Evolutionary conservation across 495 filamentous ascomycete genomes (phyloP), one percentile per base, ranked within the genome.

Genomic region (Coniosporium apollinis): DNA sequence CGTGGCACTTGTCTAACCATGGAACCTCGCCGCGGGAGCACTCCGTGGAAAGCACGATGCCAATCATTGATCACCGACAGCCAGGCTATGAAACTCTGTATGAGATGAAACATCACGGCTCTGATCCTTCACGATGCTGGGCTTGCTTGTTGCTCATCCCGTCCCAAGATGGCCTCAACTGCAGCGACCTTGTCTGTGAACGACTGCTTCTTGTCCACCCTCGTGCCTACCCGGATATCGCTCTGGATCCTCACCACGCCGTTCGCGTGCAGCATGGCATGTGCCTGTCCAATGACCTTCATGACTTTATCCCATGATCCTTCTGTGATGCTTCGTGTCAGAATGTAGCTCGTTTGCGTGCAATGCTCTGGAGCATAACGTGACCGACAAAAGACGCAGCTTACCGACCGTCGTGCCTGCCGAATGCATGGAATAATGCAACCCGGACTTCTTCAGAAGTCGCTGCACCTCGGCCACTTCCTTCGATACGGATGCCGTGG

Each of bases 221-320:
- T 76, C 36, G 79, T 78, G 4, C 89, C 89, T 30, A 79, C 72
- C 2, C 87, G 66, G 56, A 96, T 92, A 56, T 89, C 83, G 26
- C 72, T 79, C 60, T 97, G 89, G 19, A 94, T 76, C 17, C 89
- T 57, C 36, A 83, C 65, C 33, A 84, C 70, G 19, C 87, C 89
- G 33, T 73, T 74, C 44, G 76, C 60, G 50, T 96, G 89, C 19
- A 97, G 67, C 28, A 89, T 58, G 3, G 66, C 69, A 59, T 97
- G 89, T 11, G 82, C 83, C 57, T 92, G 83, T 4, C 89, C 89
- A 53, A 97, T 85, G 11, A 91, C 67, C 37, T 59, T 66, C 69
- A 89, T 84, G 21, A 93, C 85, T 28, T 78, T 68, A 42, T 91
- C 82, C 87, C 87, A 96, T 18, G 76, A 66, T 11, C 89, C 87